Percentiles rank a stretch among this genome's conserved stretches.
These are phyloP conservation scores for Lavandula angustifolia DNA, from an alignment of 257 asterid genomes.

Conservation along the genomic window DNA sequence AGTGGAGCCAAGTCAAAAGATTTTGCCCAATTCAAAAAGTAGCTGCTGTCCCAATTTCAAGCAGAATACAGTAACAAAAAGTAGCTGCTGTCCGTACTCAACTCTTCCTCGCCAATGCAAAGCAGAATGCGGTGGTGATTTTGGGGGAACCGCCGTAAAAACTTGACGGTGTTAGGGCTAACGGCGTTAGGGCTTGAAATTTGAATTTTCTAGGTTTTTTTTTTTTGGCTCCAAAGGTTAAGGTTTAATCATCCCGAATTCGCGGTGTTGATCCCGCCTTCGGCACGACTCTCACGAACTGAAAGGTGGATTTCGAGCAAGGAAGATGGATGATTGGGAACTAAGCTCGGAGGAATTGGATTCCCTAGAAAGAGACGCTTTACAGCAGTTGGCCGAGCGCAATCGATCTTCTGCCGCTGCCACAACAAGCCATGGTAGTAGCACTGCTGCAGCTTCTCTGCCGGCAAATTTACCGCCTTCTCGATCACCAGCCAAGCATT, in stretches of 20 bases:
- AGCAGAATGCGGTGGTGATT: neutral
- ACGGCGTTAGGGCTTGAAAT: neutral
- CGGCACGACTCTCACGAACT: conserved; percentile 6
- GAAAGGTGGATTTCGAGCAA: neutral
- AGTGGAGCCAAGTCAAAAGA: too few species aligned
- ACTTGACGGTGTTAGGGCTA: neutral
- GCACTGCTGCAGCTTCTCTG: conserved; percentile 25
- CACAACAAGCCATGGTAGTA: conserved; percentile 38
- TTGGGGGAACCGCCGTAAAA: conserved; percentile 5
- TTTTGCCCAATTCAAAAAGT: too few species aligned
- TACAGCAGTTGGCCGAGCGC: conserved; percentile 62
- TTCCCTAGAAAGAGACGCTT: conserved; percentile 71
- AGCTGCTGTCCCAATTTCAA: neutral
- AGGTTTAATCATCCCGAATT: neutral
- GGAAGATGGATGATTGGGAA: conserved; percentile 76
- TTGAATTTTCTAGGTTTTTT: neutral
- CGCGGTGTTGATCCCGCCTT: neutral
- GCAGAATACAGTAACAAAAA: too few species aligned
- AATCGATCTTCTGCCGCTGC: conserved; percentile 53
- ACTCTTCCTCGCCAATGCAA: neutral
- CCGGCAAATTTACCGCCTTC: conserved; percentile 37
- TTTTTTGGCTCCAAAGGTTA: neutral
- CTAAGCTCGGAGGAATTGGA: conserved; percentile 76
- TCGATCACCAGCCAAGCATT: conserved; percentile 48
- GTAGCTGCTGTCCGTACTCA: neutral